Conservation (phyloP, 495 filamentous ascomycete species). For the Penicillium roqueforti region DNA sequence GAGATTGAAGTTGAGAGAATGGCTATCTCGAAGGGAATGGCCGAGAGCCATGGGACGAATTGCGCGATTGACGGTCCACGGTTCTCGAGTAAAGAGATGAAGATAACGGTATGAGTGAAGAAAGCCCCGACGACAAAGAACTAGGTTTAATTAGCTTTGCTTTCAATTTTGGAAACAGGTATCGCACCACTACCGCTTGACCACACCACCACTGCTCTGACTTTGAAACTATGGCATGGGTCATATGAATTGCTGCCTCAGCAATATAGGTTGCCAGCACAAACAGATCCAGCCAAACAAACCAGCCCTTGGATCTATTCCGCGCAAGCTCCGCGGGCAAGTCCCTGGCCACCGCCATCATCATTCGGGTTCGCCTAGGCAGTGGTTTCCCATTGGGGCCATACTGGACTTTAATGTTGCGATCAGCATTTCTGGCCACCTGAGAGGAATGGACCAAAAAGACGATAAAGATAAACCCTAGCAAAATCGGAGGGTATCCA, state of each 20-base stretch:
- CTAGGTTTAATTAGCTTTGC: constrained; percentile 34
- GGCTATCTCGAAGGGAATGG: constrained; percentile 59
- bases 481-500: not conserved
- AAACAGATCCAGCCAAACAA: constrained; percentile 63
- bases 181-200: constrained; percentile 69
- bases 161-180: constrained; percentile 1
- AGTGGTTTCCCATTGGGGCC: constrained; percentile 5
- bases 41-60: constrained; percentile 63
- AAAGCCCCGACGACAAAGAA: constrained; percentile 74
- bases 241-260: constrained; percentile 64
- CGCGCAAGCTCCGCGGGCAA: not conserved
- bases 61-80: constrained; percentile 66
- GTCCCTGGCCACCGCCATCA: not conserved
- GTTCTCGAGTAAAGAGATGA: constrained; percentile 71
- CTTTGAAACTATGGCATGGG: constrained; percentile 60
- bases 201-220: constrained; percentile 82
- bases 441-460: not conserved
- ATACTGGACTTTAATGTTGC: not conserved
- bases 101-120: constrained; percentile 61
- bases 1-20: constrained; percentile 58
- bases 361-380: constrained; percentile 6
- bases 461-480: not conserved
- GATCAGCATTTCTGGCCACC: not conserved
- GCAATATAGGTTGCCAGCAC: constrained; percentile 65
- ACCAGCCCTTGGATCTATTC: constrained; percentile 46